Evolutionary conservation across 2,329 filamentous ascomycete genomes (phyloP), one percentile per base, ranked within the genome.

Genomic region (Stachybotrys chartarum): DNA sequence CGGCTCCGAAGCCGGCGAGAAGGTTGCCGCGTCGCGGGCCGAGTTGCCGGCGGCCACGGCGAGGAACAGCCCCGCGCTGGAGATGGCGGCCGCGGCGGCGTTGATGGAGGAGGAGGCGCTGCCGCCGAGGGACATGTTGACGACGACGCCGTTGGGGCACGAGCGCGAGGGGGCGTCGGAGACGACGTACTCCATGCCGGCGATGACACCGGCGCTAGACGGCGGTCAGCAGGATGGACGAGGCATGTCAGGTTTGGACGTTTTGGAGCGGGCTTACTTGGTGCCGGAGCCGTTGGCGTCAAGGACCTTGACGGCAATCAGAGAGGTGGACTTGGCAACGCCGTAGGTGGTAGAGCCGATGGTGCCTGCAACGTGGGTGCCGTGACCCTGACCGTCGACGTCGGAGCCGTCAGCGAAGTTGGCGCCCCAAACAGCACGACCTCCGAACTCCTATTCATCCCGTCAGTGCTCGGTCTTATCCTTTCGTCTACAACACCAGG

Each of bases 91-190:
- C 8, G 81, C 78, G 8, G 80, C 80, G 17, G 63, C 66, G 73
- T 83, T 84, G 59, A 82, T 61, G 11, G 79, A 65, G 2, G 69
- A 56, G 3, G 78, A 78, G 56, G 61, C 68, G 55, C 61, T 53
- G 16, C 80, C 80, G 10, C 81, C 80, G 5, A 84, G 75, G 16
- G 78, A 81, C 80, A 84, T 81, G 70, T 78, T 81, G 61, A 78
- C 75, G 16, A 83, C 79, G 45, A 74, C 69, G 30, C 76, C 75
- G 49, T 68, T 73, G 59, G 70, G 66, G 68, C 75, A 78, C 61
- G 58, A 67, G 57, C 70, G 69, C 3, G 59, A 65, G 54, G 65
- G 51, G 17, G 68, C 61, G 60, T 78, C 75, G 14, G 60, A 56
- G 44, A 68, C 67, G 6, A 75, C 75, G 42, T 67, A 77, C 63